Evolutionary conservation across 2,329 filamentous ascomycete genomes (phyloP), one percentile per base, ranked within the genome.

Genomic region (Ascochyta clinopodiicola): DNA sequence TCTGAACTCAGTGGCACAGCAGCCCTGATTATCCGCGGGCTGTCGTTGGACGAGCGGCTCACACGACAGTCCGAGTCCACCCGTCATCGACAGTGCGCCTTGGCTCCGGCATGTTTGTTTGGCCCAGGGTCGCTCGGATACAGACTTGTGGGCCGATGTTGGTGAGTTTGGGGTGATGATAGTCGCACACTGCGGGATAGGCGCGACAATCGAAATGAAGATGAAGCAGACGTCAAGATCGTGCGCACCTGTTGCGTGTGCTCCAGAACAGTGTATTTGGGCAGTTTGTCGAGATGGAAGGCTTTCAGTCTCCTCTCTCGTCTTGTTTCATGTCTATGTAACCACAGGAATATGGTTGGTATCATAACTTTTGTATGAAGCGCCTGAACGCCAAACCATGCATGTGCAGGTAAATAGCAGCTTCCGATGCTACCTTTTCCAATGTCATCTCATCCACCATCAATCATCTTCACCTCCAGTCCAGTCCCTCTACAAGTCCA

Each of bases 401-500:
- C 64, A 43, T 60, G 55, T 63, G 58, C 62, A 62, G 58, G 54
- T 61, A 59, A 43, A 44, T 12, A 65, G 51, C 46, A 63, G 46
- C 58, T 60, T 53, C 60, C 42, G 58, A 56, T 61, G 56, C 55
- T 57, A 31, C 32, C 25, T 17, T 13, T 44, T 40, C 27, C 32
- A 21, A 12, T n/a, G 17, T 35, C 32, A 25, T 44, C 31, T 43
- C 31, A 31, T 48, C 44, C 10, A 39, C 25, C 44, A 17, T 47
- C 35, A 36, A 38, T 15, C 13, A 19, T 48, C 1, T 39, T 15
- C 6, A 27, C 10, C 17, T 42, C 8, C 36, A 7, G 12, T 19
- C 42, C 4, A 1, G 13, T 6, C 12, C 9, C 25, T 56, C 42
- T 66, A 75, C 44, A 72, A 54, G 15, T 78, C 84, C 60, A 91